Evolutionary conservation across 345 rosid species (phyloP), one percentile per base, ranked within the genome.

Genomic region (Eucalyptus marginata): DNA sequence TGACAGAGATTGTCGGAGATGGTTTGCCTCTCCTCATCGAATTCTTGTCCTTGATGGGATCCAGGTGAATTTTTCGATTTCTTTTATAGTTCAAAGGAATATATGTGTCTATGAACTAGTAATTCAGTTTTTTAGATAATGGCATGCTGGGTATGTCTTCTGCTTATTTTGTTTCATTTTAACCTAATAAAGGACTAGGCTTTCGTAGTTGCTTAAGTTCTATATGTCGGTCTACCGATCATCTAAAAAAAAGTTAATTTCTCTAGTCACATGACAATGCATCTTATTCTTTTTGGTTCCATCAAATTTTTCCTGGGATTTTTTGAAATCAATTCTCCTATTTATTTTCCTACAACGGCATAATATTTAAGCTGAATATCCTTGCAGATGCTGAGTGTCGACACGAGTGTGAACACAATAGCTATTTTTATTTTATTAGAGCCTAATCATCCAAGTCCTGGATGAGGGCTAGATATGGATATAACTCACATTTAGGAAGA

Each of bases 1-100:
- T 22, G 89, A 89, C 43, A 87, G 51, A 62, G 95, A 93, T 89
- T 94, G 93, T 88, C 91, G 43, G 29, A 93, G 90, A 54, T 96
- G 98, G 99, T 96, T 96, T 90, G 93, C 95, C 50, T 93, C 93
- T 89, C 88, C 93, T 13, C 94, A 93, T 88, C 89, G 99, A 85
- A 94, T 97, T 90, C 95, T 96, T 54, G 99, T 96, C 89, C 97
- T 97, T 16, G 99, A 97, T 86, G 94, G 95, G 86, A 95, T 97
- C 86, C 99, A 97, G 98, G 99, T 95, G 87, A 88, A 46, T n/a
- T 88, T 54, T 62, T 64, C 7, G 40, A 88, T 68, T 58, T 29
- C 79, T 40, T n/a, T 44, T 87, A 40, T 7, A 49, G 17, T 83
- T 89, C 40, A 36, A 47, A 17, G 46, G 36, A 25, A 31, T 83